Evolutionary conservation across 768 basidiomycete genomes (phyloP).

Genomic region (Trametes elegans): DNA sequence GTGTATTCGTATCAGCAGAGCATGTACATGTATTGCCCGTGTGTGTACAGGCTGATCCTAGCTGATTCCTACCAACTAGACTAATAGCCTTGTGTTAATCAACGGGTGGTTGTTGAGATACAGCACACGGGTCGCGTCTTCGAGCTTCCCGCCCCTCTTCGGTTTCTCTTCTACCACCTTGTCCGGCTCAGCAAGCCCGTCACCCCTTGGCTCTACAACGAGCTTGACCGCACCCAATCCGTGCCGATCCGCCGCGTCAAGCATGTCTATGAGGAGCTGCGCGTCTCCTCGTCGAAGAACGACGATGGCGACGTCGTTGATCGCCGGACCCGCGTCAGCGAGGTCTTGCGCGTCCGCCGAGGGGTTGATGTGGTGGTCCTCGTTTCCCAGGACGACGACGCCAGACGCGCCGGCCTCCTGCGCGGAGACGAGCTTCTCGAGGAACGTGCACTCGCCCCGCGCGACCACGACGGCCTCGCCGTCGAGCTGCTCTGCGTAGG

Average conservation of each 20-base stretch:
- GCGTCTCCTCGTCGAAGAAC: conserved; percentile 56
- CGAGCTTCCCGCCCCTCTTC: conserved; percentile 25
- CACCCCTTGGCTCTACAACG: conserved; percentile 38
- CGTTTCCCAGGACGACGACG: conserved; percentile 70
- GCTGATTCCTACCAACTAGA: conserved; percentile 8
- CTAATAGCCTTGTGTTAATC: conserved; percentile 63
- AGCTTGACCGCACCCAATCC: conserved; percentile 51
- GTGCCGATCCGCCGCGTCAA: conserved; percentile 48
- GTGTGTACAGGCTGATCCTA: neutral
- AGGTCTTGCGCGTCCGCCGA: conserved; percentile 59
- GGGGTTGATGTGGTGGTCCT: conserved; percentile 61
- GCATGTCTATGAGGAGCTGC: conserved; percentile 50
- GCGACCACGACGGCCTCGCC: conserved; percentile 59
- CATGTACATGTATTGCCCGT: conserved; percentile 6
- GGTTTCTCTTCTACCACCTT: conserved; percentile 20
- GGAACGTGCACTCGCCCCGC: conserved; percentile 86
- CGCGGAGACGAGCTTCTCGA: conserved; percentile 76
- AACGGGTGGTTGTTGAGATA: conserved; percentile 77
- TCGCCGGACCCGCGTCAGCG: conserved; percentile 46
- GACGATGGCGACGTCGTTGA: conserved; percentile 58
- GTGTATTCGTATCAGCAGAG: conserved; percentile 4
- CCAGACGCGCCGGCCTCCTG: conserved; percentile 71
- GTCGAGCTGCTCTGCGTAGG: conserved; percentile 47
- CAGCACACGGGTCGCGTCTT: conserved; percentile 49
- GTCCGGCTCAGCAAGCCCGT: conserved; percentile 7